Conservation (phyloP, 2,329 filamentous ascomycete genomes). For the Fusarium buharicum region DNA sequence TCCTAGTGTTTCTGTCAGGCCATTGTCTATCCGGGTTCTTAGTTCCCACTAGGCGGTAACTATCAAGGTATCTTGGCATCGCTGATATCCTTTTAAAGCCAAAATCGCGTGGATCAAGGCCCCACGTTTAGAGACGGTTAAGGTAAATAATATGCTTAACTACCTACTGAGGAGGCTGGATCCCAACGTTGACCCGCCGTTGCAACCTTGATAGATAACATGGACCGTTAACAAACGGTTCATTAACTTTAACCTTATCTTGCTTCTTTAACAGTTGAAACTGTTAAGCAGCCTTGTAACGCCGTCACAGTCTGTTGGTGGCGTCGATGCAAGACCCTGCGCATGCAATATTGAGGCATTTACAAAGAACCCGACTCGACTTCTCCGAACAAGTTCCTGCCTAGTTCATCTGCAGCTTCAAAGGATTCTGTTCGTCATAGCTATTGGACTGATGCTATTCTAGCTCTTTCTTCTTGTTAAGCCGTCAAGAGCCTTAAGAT, state of each 20-base stretch:
- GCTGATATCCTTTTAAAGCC: neutral
- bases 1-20: constrained; percentile 2
- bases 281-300: neutral
- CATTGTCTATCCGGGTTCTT: constrained; percentile 42
- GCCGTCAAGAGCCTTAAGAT: no score
- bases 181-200: neutral
- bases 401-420: accelerated
- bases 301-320: neutral
- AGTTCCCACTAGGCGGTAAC: constrained; percentile 31
- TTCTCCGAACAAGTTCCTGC: neutral
- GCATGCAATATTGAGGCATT: constrained; percentile 24
- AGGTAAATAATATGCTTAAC: constrained; percentile 46
- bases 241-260: neutral
- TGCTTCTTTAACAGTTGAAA: accelerated
- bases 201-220: constrained; percentile 15
- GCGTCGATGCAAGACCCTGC: neutral
- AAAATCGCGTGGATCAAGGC: neutral
- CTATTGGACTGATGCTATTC: neutral
- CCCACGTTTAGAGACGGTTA: constrained; percentile 16
- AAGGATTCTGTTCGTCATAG: neutral
- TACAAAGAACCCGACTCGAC: neutral
- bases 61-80: constrained; percentile 42
- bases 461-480: no score
- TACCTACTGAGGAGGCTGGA: constrained; percentile 3
- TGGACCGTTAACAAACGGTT: neutral